A percentile compares a stretch with the other conserved stretches of the same genome.
Conservation (phyloP, 2,329 filamentous ascomycete genomes). For the Verticillium isaacii region DNA sequence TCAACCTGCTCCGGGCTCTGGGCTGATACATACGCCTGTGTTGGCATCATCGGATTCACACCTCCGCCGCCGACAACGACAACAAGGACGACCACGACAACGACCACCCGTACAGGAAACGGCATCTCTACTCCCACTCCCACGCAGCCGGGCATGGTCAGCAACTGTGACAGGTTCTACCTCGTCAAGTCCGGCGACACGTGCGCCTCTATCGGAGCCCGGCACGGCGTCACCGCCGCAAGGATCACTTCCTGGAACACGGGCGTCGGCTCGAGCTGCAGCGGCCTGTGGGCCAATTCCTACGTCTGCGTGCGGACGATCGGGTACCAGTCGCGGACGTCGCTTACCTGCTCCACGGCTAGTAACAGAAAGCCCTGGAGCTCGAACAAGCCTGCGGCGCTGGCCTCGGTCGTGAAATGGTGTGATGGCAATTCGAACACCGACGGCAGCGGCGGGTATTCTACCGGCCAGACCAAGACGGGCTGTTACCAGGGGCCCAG, state of each 20-base stretch:
- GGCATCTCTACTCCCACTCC: slow-evolving; percentile 6
- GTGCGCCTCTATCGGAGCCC: slow-evolving; percentile 17
- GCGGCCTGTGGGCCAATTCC: slow-evolving; percentile 5
- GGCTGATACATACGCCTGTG: slow-evolving; percentile 9
- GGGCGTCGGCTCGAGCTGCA: slow-evolving; percentile 7
- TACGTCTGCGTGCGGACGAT: slow-evolving; percentile 12
- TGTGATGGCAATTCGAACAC: neutral
- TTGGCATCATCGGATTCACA: slow-evolving; percentile 6
- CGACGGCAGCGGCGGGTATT: too few relatives aligned
- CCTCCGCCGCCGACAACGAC: too few relatives aligned
- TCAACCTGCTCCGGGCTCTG: slow-evolving; percentile 10
- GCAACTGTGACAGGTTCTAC: slow-evolving; percentile 17
- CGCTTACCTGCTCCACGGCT: neutral
- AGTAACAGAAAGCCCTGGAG: neutral
- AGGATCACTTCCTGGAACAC: slow-evolving; percentile 19
- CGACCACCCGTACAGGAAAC: neutral
- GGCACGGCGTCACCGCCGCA: slow-evolving; percentile 14
- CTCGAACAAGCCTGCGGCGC: neutral
- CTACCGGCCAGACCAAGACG: too few relatives aligned
- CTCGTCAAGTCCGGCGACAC: slow-evolving; percentile 12
- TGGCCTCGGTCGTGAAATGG: neutral
- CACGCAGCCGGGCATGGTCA: slow-evolving; percentile 9
- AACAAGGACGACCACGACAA: neutral
- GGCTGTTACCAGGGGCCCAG: too few relatives aligned
- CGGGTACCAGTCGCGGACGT: neutral